phyloP scores from a whole-genome alignment of 139 green algal species.

The Zygnema circumcarinatum region DNA sequence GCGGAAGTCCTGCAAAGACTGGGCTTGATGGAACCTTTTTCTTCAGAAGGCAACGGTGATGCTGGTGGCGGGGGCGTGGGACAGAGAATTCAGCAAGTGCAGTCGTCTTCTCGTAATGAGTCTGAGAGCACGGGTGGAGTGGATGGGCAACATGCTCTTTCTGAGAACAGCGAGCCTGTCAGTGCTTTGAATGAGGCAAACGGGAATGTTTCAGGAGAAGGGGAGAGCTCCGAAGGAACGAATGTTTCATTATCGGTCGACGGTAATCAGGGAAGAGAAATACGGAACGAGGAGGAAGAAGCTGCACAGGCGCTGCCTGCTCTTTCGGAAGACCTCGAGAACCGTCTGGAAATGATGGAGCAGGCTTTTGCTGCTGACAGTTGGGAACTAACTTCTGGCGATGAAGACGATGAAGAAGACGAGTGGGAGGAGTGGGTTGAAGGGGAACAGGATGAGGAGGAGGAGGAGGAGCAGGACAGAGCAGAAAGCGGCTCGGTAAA shows the following conservation, averaged over 20 bases:
- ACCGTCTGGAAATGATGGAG: background rate
- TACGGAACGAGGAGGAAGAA: slow-evolving; percentile 2
- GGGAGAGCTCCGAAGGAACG: no score
- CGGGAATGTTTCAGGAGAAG: no score
- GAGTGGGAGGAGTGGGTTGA: slow-evolving; percentile 42
- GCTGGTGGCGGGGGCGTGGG: background rate
- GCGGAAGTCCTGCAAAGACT: background rate
- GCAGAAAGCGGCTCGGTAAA: background rate
- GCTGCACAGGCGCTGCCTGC: background rate
- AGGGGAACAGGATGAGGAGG: slow-evolving; percentile 30
- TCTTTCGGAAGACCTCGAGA: slow-evolving; percentile 28
- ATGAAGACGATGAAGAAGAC: slow-evolving; percentile 35
- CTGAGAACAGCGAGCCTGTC: no score
- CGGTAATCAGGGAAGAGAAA: slow-evolving; percentile 20
- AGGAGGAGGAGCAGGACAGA: slow-evolving; percentile 18
- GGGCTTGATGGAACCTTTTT: background rate
- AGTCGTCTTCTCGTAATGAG: no score
- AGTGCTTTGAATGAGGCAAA: no score
- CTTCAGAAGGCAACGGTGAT: background rate
- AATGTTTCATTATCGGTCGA: no score
- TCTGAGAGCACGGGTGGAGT: no score
- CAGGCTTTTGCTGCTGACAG: slow-evolving; percentile 4
- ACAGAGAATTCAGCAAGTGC: no score
- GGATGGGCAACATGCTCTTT: no score
- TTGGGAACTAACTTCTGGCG: slow-evolving; percentile 8